Conservation (phyloP, 495 filamentous ascomycete species). For the Neurospora sp. region DNA sequence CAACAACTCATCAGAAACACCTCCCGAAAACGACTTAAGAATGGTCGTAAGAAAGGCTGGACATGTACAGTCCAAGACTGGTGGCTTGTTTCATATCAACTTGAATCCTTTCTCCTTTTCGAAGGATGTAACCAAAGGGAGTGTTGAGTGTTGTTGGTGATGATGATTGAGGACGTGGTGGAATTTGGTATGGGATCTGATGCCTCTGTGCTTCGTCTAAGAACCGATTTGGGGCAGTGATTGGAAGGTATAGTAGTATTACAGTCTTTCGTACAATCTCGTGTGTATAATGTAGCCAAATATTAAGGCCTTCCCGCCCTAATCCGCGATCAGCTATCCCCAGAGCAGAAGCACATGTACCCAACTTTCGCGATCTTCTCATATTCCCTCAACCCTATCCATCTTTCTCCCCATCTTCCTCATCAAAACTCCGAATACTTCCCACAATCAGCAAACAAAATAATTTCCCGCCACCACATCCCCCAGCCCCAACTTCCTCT, state of each 20-base stretch:
- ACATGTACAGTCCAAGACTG: too few relatives aligned
- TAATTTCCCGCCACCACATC: constrained; percentile 44
- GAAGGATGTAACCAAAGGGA: too few relatives aligned
- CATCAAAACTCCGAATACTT: not conserved
- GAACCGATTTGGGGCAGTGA: not conserved
- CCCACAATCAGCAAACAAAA: constrained; percentile 26
- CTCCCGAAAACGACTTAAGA: too few relatives aligned
- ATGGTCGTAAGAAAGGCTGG: too few relatives aligned
- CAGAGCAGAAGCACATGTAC: not conserved
- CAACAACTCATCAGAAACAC: too few relatives aligned
- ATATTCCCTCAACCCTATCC: not conserved
- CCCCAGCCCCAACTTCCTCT: constrained; percentile 37
- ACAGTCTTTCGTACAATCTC: not conserved
- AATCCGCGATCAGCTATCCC: not conserved
- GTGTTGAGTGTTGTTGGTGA: too few relatives aligned
- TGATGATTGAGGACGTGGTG: too few relatives aligned
- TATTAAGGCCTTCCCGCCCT: not conserved
- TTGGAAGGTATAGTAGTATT: not conserved
- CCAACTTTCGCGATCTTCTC: not conserved
- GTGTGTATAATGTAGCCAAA: not conserved
- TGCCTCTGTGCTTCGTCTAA: too few relatives aligned
- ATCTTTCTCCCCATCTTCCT: not conserved
- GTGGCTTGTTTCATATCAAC: too few relatives aligned
- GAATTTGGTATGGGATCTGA: too few relatives aligned
- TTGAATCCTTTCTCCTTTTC: too few relatives aligned